Conservation (phyloP, 177 flowering plant genomes). For the Vitis hybrid region DNA sequence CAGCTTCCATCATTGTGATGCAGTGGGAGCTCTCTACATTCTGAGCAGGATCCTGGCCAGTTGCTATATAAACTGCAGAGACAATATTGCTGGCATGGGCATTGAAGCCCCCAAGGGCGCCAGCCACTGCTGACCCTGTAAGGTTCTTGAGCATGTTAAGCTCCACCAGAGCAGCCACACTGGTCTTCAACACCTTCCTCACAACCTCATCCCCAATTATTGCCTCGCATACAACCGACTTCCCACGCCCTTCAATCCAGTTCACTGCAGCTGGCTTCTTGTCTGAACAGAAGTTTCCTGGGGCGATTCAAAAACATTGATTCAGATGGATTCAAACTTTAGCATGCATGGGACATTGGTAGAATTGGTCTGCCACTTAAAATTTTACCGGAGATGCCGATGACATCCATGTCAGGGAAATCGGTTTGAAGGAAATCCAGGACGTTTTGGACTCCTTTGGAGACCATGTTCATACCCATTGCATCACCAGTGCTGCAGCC, state of each 20-base stretch:
- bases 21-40: slow-evolving; percentile 51
- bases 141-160: slow-evolving; percentile 48
- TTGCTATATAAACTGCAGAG: slow-evolving; percentile 38
- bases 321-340: too few species aligned
- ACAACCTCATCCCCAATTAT: slow-evolving; percentile 33
- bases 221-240: slow-evolving; percentile 31
- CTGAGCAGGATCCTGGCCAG: slow-evolving; percentile 50
- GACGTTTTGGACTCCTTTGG: slow-evolving; percentile 38
- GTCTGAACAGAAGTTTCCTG: slow-evolving; percentile 35
- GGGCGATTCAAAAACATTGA: neutral
- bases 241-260: slow-evolving; percentile 34
- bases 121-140: slow-evolving; percentile 42
- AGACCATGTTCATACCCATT: slow-evolving; percentile 47
- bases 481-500: slow-evolving; percentile 41
- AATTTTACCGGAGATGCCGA: slow-evolving; percentile 26
- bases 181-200: slow-evolving; percentile 37
- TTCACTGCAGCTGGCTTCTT: slow-evolving; percentile 32
- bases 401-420: slow-evolving; percentile 34
- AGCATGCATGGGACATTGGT: too few species aligned
- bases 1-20: slow-evolving; percentile 49
- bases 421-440: slow-evolving; percentile 29
- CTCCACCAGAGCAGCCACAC: slow-evolving; percentile 35
- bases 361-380: too few species aligned
- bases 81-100: slow-evolving; percentile 47
- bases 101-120: slow-evolving; percentile 43